Evolutionary conservation across 176 grass and related monocot genomes (phyloP).

Genomic region (Bromus sterilis): DNA sequence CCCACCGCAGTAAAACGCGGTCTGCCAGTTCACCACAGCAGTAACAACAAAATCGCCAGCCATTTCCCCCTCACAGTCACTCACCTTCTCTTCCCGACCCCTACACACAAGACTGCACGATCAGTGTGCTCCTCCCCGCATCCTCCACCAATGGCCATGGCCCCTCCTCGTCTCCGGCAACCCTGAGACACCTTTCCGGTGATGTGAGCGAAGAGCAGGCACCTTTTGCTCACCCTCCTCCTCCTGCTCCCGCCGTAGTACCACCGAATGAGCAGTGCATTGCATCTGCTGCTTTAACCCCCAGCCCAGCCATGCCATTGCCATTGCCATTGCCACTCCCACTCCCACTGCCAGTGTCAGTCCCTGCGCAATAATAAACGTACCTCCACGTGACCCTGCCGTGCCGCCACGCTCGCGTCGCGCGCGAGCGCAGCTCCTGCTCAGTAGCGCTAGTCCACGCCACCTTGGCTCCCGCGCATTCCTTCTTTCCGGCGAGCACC

Average conservation of each 20-base stretch:
- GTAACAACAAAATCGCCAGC: background rate
- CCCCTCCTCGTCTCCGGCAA: background rate
- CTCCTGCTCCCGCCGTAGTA: background rate
- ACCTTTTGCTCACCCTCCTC: background rate
- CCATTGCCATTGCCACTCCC: background rate
- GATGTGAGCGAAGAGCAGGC: background rate
- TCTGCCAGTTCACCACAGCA: background rate
- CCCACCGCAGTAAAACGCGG: background rate
- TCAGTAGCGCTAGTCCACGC: background rate
- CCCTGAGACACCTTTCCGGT: background rate
- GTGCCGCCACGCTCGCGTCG: slow-evolving; percentile 20
- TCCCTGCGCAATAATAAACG: slow-evolving; percentile 21
- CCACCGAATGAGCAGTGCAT: background rate
- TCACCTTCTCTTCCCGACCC: too few species aligned
- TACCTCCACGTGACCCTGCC: slow-evolving; percentile 35
- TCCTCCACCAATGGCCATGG: too few species aligned
- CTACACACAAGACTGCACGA: background rate
- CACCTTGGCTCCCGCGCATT: background rate
- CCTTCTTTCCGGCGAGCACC: background rate
- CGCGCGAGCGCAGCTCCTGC: background rate
- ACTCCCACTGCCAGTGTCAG: background rate
- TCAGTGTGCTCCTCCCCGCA: background rate
- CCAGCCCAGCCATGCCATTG: background rate
- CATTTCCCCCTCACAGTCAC: background rate
- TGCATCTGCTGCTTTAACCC: background rate